Evolutionary conservation across 257 asterid genomes (phyloP).

Genomic region (Penstemon davidsonii): DNA sequence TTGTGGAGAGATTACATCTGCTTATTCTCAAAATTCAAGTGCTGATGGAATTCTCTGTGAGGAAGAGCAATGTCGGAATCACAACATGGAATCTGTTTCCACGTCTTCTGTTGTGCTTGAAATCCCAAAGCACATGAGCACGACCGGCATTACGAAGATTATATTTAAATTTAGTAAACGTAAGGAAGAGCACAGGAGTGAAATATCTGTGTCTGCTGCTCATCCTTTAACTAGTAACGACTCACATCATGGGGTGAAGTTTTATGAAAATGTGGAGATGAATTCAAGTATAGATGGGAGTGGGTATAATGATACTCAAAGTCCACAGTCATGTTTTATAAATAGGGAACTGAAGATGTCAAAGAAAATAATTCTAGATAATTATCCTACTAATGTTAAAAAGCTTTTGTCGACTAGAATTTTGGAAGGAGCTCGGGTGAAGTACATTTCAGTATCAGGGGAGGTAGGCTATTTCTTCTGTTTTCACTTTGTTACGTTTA

Average conservation of each 20-base stretch:
- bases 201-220: constrained; percentile 39
- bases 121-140: constrained; percentile 87
- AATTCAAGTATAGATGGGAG: constrained; percentile 34
- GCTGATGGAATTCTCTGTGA: constrained; percentile 54
- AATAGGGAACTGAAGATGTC: constrained; percentile 74
- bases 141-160: constrained; percentile 91
- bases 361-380: constrained; percentile 67
- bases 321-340: constrained; percentile 41
- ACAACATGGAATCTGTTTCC: constrained; percentile 48
- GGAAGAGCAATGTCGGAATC: constrained; percentile 48
- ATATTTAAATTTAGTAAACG: constrained; percentile 88
- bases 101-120: constrained; percentile 78
- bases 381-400: constrained; percentile 76
- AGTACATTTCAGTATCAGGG: constrained; percentile 61
- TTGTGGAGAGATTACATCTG: constrained; percentile 75
- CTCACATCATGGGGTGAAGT: constrained; percentile 39
- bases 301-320: constrained; percentile 38
- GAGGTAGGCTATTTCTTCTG: constrained; percentile 47
- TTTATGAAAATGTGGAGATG: constrained; percentile 38
- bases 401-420: constrained; percentile 84
- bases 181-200: constrained; percentile 49
- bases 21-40: constrained; percentile 48
- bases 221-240: constrained; percentile 35
- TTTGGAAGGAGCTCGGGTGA: constrained; percentile 92
- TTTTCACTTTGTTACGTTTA: constrained; percentile 13